Evolutionary conservation across 2,329 filamentous ascomycete species (phyloP).

Genomic region (Paecilomyces fulvus): DNA sequence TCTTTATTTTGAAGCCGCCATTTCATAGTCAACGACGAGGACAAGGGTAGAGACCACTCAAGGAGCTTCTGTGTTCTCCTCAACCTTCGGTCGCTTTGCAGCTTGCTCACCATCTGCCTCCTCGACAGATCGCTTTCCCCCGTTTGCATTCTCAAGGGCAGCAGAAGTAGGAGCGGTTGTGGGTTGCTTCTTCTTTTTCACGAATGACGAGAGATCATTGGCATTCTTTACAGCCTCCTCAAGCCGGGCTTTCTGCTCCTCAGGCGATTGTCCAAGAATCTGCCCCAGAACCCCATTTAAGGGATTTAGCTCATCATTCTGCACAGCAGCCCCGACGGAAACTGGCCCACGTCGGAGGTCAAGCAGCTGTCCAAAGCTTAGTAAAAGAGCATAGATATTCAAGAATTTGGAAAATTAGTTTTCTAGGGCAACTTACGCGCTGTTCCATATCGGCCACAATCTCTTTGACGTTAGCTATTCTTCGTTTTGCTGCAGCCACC

Average conservation of each 20-base stretch:
- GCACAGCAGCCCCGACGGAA: slow-evolving; percentile 32
- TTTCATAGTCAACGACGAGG: background rate
- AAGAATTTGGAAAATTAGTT: background rate
- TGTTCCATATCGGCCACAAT: slow-evolving; percentile 55
- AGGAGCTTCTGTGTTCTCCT: slow-evolving; percentile 2
- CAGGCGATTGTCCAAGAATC: slow-evolving; percentile 47
- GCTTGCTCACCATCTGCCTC: slow-evolving; percentile 5
- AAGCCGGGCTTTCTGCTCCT: slow-evolving; percentile 45
- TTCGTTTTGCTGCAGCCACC: slow-evolving; percentile 32
- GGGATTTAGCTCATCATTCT: slow-evolving; percentile 31
- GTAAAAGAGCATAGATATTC: slow-evolving; percentile 2
- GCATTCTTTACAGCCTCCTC: slow-evolving; percentile 48
- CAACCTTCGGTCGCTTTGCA: slow-evolving; percentile 8
- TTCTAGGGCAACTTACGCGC: slow-evolving; percentile 33
- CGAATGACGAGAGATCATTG: slow-evolving; percentile 51
- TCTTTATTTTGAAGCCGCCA: background rate
- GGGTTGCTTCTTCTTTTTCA: slow-evolving; percentile 48
- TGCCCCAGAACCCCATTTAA: slow-evolving; percentile 51
- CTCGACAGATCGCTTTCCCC: slow-evolving; percentile 22
- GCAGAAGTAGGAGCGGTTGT: slow-evolving; percentile 8
- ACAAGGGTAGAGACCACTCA: background rate
- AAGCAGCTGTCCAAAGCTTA: slow-evolving; percentile 34
- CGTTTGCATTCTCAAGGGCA: slow-evolving; percentile 7
- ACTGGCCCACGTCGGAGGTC: slow-evolving; percentile 51
- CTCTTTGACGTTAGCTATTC: slow-evolving; percentile 51